These are phyloP conservation scores for Galerina sulciceps DNA, from an alignment of 768 basidiomycete genomes.

Conservation along the genomic window DNA sequence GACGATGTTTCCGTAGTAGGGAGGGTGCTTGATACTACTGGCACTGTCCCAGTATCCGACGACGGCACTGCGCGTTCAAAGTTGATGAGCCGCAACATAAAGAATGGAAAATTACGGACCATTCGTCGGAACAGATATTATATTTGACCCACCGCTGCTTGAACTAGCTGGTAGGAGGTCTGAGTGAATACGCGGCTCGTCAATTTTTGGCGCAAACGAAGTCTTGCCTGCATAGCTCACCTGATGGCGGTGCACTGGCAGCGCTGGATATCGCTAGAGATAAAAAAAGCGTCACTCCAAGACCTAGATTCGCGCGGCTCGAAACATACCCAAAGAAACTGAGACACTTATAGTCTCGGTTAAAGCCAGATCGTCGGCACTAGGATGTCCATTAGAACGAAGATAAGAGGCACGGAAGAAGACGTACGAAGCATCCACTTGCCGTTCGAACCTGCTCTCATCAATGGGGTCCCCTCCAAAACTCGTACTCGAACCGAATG, in stretches of 20 bases:
- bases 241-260: background rate
- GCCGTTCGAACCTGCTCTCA: background rate
- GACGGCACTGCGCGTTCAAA: background rate
- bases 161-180: slow-evolving; percentile 4
- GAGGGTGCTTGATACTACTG: background rate
- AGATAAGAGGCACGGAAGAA: background rate
- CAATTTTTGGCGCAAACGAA: background rate
- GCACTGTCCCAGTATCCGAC: background rate
- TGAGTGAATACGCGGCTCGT: slow-evolving; percentile 6
- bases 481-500: background rate
- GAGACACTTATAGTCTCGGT: slow-evolving; percentile 14
- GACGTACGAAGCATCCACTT: background rate
- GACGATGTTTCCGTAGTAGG: background rate
- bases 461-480: background rate
- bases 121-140: slow-evolving; percentile 2
- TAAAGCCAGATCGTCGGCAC: slow-evolving; percentile 1
- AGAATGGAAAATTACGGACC: slow-evolving; percentile 14
- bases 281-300: slow-evolving; percentile 13
- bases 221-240: slow-evolving; percentile 10
- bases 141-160: slow-evolving; percentile 3
- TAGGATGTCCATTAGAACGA: background rate
- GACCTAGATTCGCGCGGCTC: background rate
- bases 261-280: slow-evolving; percentile 8
- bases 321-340: slow-evolving; percentile 16
- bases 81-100: slow-evolving; percentile 1